A percentile compares a stretch with the other conserved stretches of the same genome.
These are phyloP conservation scores for Termitomyces sp. DNA, from an alignment of 768 basidiomycete genomes.

Conservation along the genomic window DNA sequence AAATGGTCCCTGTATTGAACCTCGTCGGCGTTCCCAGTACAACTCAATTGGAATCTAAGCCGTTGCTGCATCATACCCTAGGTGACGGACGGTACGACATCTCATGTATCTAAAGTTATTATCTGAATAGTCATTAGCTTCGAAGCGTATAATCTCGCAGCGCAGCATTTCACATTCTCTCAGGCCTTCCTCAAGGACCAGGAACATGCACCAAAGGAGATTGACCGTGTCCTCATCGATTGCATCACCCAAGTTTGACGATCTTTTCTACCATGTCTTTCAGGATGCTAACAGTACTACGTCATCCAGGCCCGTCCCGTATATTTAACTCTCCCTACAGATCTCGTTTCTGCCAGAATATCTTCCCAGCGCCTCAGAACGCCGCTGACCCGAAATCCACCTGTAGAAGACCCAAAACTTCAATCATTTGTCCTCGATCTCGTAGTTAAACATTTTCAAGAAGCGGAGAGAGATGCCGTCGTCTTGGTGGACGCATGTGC, in stretches of 20 bases:
- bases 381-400: conserved; percentile 46
- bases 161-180: conserved; percentile 67
- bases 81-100: not conserved
- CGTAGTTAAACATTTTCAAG: conserved; percentile 58
- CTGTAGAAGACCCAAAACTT: conserved; percentile 48
- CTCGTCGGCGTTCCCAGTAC: conserved; percentile 53
- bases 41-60: conserved; percentile 6
- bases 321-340: conserved; percentile 70
- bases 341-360: conserved; percentile 38
- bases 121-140: conserved; percentile 37
- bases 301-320: conserved; percentile 67
- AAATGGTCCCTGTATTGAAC: conserved; percentile 88
- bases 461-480: conserved; percentile 62
- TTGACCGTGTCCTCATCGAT: conserved; percentile 73
- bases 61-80: conserved; percentile 12
- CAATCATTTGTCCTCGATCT: conserved; percentile 70
- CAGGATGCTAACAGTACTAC: not conserved
- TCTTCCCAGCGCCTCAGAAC: conserved; percentile 56
- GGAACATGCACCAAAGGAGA: conserved; percentile 54
- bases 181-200: conserved; percentile 56
- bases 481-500: conserved; percentile 82
- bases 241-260: conserved; percentile 50
- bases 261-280: not conserved
- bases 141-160: conserved; percentile 74
- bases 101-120: not conserved